Percentiles rank a stretch among this genome's conserved stretches.
These are phyloP conservation scores for Penicillium sp. DNA, from an alignment of 2,329 filamentous ascomycete species.

Conservation along the genomic window DNA sequence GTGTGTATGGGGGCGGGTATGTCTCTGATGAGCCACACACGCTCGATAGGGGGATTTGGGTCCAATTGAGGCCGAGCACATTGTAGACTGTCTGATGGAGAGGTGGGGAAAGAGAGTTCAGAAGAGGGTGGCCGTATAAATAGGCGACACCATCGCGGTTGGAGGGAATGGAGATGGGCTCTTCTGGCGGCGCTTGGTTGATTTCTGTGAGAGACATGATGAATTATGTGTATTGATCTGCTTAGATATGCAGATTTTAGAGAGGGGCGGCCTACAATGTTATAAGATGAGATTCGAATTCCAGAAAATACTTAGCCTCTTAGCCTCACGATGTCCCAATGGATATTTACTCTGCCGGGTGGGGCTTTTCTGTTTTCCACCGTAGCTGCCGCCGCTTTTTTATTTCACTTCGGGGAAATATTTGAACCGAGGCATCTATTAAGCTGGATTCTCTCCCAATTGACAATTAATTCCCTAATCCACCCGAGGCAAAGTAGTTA, in stretches of 20 bases:
- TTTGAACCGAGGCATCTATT: background rate
- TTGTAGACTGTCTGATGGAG: conserved; percentile 56
- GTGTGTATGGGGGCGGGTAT: conserved; percentile 34
- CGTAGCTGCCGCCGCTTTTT: background rate
- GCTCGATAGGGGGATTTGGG: conserved; percentile 47
- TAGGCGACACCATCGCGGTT: conserved; percentile 52
- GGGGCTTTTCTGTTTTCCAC: background rate
- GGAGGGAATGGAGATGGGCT: conserved; percentile 29
- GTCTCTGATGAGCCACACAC: conserved; percentile 27
- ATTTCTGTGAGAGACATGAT: conserved; percentile 23
- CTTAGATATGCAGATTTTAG: background rate
- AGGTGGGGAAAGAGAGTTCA: conserved; percentile 55
- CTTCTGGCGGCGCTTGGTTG: conserved; percentile 21
- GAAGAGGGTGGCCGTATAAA: conserved; percentile 55
- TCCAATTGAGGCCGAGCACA: conserved; percentile 51
- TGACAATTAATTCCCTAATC: no score
- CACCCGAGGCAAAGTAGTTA: background rate
- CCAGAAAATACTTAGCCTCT: background rate
- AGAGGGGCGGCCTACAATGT: background rate
- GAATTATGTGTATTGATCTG: background rate
- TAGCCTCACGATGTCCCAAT: background rate
- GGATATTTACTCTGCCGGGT: background rate
- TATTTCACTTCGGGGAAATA: background rate
- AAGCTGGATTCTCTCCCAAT: no score
- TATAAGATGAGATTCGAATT: background rate